Percentiles rank a stretch among this genome's conserved stretches.
Evolutionary conservation across 495 filamentous ascomycete species (phyloP).

Genomic region (Physcia stellaris): DNA sequence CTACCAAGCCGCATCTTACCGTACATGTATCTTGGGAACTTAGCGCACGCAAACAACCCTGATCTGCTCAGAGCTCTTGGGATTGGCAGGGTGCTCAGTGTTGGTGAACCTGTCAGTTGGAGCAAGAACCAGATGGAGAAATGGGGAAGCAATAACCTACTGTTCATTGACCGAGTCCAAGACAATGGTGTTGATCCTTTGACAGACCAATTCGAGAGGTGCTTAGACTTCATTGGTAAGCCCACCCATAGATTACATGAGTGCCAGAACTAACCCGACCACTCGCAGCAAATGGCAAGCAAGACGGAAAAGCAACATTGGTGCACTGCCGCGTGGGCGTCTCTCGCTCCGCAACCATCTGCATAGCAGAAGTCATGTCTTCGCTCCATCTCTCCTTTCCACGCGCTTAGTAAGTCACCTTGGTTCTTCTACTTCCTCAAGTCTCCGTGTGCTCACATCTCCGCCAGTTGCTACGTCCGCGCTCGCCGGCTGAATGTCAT

Average conservation of each 20-base stretch:
- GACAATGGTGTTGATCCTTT: conserved; percentile 94
- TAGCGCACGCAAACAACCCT: conserved; percentile 86
- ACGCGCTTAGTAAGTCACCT: conserved; percentile 58
- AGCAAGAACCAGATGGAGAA: conserved; percentile 45
- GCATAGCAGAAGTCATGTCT: conserved; percentile 95
- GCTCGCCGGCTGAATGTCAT: conserved; percentile 74
- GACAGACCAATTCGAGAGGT: conserved; percentile 74
- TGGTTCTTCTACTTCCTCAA: background rate
- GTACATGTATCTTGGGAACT: conserved; percentile 94
- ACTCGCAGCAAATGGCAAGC: conserved; percentile 67
- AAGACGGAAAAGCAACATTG: conserved; percentile 67
- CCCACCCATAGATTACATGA: too few species aligned
- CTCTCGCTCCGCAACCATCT: conserved; percentile 88
- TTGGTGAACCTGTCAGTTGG: conserved; percentile 87
- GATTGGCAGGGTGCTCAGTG: conserved; percentile 76
- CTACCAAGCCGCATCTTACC: conserved; percentile 75
- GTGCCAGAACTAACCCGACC: too few species aligned
- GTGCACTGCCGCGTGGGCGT: conserved; percentile 97
- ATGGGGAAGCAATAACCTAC: conserved; percentile 62
- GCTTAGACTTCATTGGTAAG: conserved; percentile 85
- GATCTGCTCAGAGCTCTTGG: conserved; percentile 65
- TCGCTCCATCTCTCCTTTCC: conserved; percentile 68
- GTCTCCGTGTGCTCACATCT: conserved; percentile 1
- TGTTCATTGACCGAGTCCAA: conserved; percentile 72
- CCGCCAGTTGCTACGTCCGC: conserved; percentile 69